phyloP scores from a whole-genome alignment of 2,329 filamentous ascomycete genomes.

The Pezicula rhizophila region DNA sequence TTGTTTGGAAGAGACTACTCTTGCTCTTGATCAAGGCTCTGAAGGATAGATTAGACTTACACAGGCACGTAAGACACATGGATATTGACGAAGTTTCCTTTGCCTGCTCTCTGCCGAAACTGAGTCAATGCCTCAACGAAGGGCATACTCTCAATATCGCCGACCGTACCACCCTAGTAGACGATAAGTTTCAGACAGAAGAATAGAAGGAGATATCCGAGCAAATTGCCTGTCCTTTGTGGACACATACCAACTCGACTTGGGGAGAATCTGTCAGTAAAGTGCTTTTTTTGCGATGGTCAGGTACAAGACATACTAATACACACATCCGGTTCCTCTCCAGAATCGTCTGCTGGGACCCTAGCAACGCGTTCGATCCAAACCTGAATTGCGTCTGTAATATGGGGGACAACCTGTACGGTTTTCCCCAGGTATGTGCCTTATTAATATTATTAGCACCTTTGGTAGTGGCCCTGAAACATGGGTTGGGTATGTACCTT shows the following conservation, averaged over 20 bases:
- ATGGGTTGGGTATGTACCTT: too few species aligned
- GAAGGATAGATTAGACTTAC: constrained; percentile 5
- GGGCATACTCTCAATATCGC: constrained; percentile 52
- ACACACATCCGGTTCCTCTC: constrained; percentile 81
- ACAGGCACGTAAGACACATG: constrained; percentile 85
- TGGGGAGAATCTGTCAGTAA: constrained; percentile 11
- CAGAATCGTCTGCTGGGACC: constrained; percentile 80
- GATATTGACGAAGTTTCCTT: constrained; percentile 80
- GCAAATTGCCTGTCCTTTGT: constrained; percentile 6
- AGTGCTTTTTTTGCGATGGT: not conserved
- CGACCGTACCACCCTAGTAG: constrained; percentile 55
- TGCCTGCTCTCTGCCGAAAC: constrained; percentile 64
- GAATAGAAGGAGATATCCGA: constrained; percentile 7
- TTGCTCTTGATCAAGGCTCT: constrained; percentile 2
- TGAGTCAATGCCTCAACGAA: constrained; percentile 41
- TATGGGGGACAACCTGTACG: constrained; percentile 86
- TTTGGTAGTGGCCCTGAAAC: too few species aligned
- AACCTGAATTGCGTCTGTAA: constrained; percentile 86
- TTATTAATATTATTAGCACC: constrained; percentile 26
- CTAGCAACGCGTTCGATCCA: constrained; percentile 84
- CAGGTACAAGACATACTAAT: constrained; percentile 55
- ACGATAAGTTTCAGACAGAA: constrained; percentile 8
- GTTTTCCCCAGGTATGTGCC: constrained; percentile 80
- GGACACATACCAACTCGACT: constrained; percentile 31
- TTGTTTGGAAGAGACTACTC: constrained; percentile 3